Evolutionary conservation across 768 basidiomycete genomes (phyloP).

Genomic region (Goffeauzyma gilvescens): DNA sequence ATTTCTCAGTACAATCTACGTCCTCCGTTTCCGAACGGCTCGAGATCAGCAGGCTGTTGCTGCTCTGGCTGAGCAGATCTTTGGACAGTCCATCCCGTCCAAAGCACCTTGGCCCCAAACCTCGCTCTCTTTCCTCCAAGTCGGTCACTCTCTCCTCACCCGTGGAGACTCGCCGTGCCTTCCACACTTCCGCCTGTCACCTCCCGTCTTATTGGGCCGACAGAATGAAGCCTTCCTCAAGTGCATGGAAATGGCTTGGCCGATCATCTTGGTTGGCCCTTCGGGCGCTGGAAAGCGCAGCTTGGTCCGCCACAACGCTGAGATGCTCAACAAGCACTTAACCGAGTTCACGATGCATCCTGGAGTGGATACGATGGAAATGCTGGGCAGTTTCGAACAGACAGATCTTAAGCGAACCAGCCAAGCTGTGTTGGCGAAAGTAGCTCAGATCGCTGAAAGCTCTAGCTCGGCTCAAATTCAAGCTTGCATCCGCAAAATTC

Average conservation of each 20-base stretch:
- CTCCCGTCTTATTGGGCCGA: slow-evolving; percentile 34
- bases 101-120: slow-evolving; percentile 26
- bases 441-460: neutral
- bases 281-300: slow-evolving; percentile 60
- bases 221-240: slow-evolving; percentile 56
- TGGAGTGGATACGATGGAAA: slow-evolving; percentile 79
- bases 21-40: slow-evolving; percentile 64
- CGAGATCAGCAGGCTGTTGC: slow-evolving; percentile 41
- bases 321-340: slow-evolving; percentile 48
- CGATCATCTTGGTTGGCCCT: slow-evolving; percentile 68
- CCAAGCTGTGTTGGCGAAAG: too few species aligned
- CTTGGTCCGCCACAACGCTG: slow-evolving; percentile 50
- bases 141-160: slow-evolving; percentile 44
- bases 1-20: slow-evolving; percentile 53
- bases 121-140: slow-evolving; percentile 36
- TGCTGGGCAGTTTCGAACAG: slow-evolving; percentile 91
- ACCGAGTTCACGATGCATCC: slow-evolving; percentile 61
- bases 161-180: slow-evolving; percentile 30
- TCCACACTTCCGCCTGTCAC: too few species aligned
- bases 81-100: slow-evolving; percentile 35
- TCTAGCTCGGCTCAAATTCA: neutral
- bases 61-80: slow-evolving; percentile 27
- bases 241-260: slow-evolving; percentile 59
- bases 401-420: slow-evolving; percentile 37
- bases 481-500: neutral